Evolutionary conservation across 2,329 filamentous ascomycete species (phyloP).

Genomic region (Aspergillus latus): DNA sequence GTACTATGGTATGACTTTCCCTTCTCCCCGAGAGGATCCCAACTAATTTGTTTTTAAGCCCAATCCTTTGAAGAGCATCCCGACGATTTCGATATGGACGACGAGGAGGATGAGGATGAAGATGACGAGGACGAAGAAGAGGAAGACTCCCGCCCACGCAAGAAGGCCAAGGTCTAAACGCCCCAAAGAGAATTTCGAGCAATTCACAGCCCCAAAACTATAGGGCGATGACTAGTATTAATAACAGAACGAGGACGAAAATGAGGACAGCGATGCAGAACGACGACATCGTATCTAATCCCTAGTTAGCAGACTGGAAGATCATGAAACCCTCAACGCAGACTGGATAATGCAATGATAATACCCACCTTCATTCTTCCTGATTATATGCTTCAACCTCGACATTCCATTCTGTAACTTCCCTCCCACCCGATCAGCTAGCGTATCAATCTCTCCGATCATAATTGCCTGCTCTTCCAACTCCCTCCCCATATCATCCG

Average conservation of each 20-base stretch:
- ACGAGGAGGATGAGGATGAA: constrained; percentile 51
- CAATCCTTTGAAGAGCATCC: constrained; percentile 68
- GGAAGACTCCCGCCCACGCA: constrained; percentile 49
- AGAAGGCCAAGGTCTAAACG: constrained; percentile 40
- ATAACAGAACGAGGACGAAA: constrained; percentile 78
- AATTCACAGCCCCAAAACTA: constrained; percentile 16
- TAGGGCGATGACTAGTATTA: constrained; percentile 72
- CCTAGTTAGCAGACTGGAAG: constrained; percentile 22
- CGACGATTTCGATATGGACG: constrained; percentile 73
- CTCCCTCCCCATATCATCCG: constrained; percentile 93
- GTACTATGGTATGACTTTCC: constrained; percentile 72
- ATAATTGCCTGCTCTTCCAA: constrained; percentile 92
- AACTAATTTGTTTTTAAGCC: constrained; percentile 51
- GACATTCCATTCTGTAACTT: constrained; percentile 83
- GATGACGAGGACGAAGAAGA: constrained; percentile 48
- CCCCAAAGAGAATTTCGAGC: constrained; percentile 5
- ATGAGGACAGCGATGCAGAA: constrained; percentile 91
- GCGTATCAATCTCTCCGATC: constrained; percentile 77
- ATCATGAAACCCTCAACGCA: neutral
- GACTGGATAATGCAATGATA: constrained; percentile 8
- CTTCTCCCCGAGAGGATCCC: neutral
- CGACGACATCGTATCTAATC: constrained; percentile 68
- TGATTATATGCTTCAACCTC: constrained; percentile 80
- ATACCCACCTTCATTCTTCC: constrained; percentile 80
- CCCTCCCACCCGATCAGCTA: constrained; percentile 84